These are phyloP conservation scores for Sesbania bispinosa DNA, from an alignment of 306 rosid genomes.

Conservation along the genomic window DNA sequence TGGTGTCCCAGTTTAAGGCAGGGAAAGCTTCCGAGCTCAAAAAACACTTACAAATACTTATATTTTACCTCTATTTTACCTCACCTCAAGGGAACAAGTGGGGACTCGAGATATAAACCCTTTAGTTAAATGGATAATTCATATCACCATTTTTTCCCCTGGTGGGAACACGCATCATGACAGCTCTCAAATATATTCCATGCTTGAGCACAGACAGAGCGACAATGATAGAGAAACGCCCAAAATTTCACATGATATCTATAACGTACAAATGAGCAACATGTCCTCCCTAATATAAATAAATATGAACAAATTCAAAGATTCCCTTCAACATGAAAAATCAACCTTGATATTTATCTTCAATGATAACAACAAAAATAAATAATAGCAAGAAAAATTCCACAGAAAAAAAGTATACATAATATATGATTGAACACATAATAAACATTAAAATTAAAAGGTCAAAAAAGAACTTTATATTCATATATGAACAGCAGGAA, in stretches of 20 bases:
- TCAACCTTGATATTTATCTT: constrained; percentile 17
- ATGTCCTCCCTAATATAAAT: neutral
- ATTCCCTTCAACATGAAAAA: constrained; percentile 3
- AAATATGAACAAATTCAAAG: neutral
- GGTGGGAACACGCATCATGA: constrained; percentile 33
- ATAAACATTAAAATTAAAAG: constrained; percentile 12
- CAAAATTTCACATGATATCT: constrained; percentile 13
- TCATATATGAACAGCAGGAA: constrained; percentile 28
- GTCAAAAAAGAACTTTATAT: neutral
- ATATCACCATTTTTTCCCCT: neutral
- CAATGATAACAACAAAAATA: constrained; percentile 9
- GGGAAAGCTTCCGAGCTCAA: too few relatives aligned
- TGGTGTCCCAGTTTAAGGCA: too few relatives aligned
- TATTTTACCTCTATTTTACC: too few relatives aligned
- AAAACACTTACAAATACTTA: too few relatives aligned
- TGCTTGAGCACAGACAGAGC: constrained; percentile 14
- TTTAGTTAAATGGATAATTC: too few relatives aligned
- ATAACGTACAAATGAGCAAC: neutral
- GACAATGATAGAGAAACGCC: constrained; percentile 29
- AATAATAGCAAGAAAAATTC: constrained; percentile 1
- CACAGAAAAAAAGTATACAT: neutral
- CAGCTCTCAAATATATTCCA: constrained; percentile 26
- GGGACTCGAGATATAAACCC: too few relatives aligned
- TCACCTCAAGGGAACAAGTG: too few relatives aligned
- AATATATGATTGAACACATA: constrained; percentile 24